A percentile compares a stretch with the other conserved stretches of the same genome.
Evolutionary conservation across 495 filamentous ascomycete genomes (phyloP).

Genomic region (Xylaria nigripes): DNA sequence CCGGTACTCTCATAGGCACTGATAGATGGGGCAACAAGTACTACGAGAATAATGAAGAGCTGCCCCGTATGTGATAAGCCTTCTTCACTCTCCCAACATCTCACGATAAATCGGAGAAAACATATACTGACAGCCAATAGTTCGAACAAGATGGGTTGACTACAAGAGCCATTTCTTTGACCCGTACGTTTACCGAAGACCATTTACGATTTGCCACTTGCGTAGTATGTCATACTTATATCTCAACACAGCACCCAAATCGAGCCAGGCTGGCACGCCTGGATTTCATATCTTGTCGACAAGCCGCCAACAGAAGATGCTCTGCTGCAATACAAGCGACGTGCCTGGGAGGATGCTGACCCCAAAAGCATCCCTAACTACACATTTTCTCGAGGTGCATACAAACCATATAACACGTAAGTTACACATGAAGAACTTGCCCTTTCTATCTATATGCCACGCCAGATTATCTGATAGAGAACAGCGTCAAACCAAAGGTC

Average conservation of each 20-base stretch:
- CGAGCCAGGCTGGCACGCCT: slow-evolving; percentile 97
- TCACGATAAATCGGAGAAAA: background rate
- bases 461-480: background rate
- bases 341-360: slow-evolving; percentile 62
- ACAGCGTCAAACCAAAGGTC: slow-evolving; percentile 34
- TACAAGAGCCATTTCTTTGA: slow-evolving; percentile 85
- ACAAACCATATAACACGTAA: slow-evolving; percentile 89
- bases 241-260: slow-evolving; percentile 55
- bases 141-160: slow-evolving; percentile 96
- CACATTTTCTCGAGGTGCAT: slow-evolving; percentile 68
- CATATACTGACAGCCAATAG: slow-evolving; percentile 40
- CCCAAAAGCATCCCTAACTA: slow-evolving; percentile 63
- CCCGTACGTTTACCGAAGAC: slow-evolving; percentile 45
- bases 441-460: background rate
- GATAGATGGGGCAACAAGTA: slow-evolving; percentile 96
- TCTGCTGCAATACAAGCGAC: slow-evolving; percentile 52
- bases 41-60: slow-evolving; percentile 92
- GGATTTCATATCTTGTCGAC: slow-evolving; percentile 91
- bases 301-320: slow-evolving; percentile 74
- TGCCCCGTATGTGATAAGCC: slow-evolving; percentile 62
- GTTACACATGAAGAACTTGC: slow-evolving; percentile 23
- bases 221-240: slow-evolving; percentile 6
- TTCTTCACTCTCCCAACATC: background rate
- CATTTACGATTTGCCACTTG: background rate
- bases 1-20: slow-evolving; percentile 72